Percentiles rank a stretch among this genome's conserved stretches.
These are phyloP conservation scores for Selenicereus undatus DNA, from an alignment of 148 eudicot genomes.

Conservation along the genomic window DNA sequence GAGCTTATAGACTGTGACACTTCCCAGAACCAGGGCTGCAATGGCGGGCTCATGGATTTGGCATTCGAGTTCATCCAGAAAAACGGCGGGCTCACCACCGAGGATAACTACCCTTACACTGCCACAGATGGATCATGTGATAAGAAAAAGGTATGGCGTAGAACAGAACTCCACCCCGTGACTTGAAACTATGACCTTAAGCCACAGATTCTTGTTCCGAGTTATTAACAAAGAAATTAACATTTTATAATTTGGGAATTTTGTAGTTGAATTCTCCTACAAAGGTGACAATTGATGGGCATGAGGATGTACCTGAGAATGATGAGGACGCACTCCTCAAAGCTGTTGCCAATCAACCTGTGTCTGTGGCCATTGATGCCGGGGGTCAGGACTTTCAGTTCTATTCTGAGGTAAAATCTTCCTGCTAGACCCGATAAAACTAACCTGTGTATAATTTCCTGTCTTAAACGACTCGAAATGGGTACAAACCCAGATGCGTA, in stretches of 20 bases:
- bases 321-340: conserved; percentile 62
- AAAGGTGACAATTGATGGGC: conserved; percentile 76
- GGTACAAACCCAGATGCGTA: background rate
- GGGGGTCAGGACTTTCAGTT: conserved; percentile 70
- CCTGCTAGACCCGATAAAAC: background rate
- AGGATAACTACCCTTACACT: conserved; percentile 60
- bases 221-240: background rate
- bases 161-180: background rate
- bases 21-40: conserved; percentile 63
- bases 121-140: conserved; percentile 65
- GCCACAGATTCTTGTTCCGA: background rate
- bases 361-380: conserved; percentile 85
- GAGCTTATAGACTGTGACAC: conserved; percentile 91
- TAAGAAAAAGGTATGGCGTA: conserved; percentile 37
- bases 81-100: conserved; percentile 77
- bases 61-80: conserved; percentile 70
- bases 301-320: conserved; percentile 67
- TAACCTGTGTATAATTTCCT: too few relatives aligned
- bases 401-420: conserved; percentile 57
- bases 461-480: background rate
- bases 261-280: conserved; percentile 21
- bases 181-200: background rate
- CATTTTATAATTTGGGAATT: background rate
- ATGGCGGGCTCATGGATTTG: conserved; percentile 82
- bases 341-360: conserved; percentile 83